Base-by-base conservation (phyloP, 257 asterid genomes). In the Nicotiana tomentosiformis region DNA sequence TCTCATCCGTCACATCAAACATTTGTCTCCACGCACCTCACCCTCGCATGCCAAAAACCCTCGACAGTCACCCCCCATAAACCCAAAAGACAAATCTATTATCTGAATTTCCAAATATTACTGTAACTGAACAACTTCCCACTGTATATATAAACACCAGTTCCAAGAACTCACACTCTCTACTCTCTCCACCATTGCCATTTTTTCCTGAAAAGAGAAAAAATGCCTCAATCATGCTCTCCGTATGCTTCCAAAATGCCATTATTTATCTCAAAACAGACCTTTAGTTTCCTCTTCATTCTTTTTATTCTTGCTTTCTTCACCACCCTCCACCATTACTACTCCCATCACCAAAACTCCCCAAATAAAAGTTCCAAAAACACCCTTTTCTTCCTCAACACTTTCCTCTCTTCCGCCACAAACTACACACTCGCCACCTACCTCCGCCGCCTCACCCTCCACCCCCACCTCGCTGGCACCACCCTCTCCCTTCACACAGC, bases 391-490 rank as follows among this genome's bases (percentile, higher is more conserved):
- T 89, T 85, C 86, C 86, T 87, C 39, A 18, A 62, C 62, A 9
- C 87, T 30, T 95, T 93, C 90, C 93, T 92, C 80, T 88, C 96
- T 74, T 20, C 93, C 76, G 91, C 94, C 82, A 89, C 85, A 88
- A 94, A 96, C 92, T 80, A 86, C 87, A 94, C 98, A 82, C 43
- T 96, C 82, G 90, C 98, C 80, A 70, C 88, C 85, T 91, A 94
- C 91, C 98, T 96, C 86, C 97, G 94, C 77, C 89, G 83, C 65
- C 97, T 96, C 85, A 96, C 99, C 82, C 93, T 88, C 87, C 98
- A 88, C 58, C 97, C 99, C 83, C 99, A 96, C 92, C 91, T 96
- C 67, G 97, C 99, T 78, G 98, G 98, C 26, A 93, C 99, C 37
- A 84, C 85, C 12, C 87, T 83, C 51, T 89, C 99, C 55, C 90